These are phyloP conservation scores for Trametes coccinea DNA, from an alignment of 768 basidiomycete genomes.

Conservation along the genomic window DNA sequence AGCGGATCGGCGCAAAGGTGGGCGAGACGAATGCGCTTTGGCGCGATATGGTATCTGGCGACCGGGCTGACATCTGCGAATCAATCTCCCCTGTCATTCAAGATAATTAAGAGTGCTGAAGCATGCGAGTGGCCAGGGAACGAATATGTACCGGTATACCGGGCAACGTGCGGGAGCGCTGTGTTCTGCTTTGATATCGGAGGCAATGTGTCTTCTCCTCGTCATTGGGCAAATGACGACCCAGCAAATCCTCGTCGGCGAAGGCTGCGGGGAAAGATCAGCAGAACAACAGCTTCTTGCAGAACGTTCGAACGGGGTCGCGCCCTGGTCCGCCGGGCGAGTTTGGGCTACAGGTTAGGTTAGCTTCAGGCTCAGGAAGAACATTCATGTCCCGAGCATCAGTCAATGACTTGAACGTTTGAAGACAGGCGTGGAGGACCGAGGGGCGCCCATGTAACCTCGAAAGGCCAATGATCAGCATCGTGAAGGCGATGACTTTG, in stretches of 20 bases:
- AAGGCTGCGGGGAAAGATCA: background rate
- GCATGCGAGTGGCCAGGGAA: background rate
- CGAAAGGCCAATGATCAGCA: no score
- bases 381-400: background rate
- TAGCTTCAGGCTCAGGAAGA: background rate
- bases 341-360: background rate
- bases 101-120: background rate
- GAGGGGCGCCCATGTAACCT: no score
- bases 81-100: constrained; percentile 13
- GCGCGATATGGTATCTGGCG: background rate
- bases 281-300: background rate
- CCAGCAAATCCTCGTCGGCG: background rate
- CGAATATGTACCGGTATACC: background rate
- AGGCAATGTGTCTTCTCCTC: background rate
- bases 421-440: constrained; percentile 2
- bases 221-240: background rate
- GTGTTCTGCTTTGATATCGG: background rate
- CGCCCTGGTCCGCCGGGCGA: background rate
- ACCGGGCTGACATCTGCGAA: background rate
- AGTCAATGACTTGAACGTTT: background rate
- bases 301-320: background rate
- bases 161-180: background rate
- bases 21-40: background rate
- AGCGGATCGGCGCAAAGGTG: background rate
- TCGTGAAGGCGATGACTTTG: no score